These are phyloP conservation scores for Colletotrichum nymphaeae DNA, from an alignment of 2,329 filamentous ascomycete species.

Conservation along the genomic window DNA sequence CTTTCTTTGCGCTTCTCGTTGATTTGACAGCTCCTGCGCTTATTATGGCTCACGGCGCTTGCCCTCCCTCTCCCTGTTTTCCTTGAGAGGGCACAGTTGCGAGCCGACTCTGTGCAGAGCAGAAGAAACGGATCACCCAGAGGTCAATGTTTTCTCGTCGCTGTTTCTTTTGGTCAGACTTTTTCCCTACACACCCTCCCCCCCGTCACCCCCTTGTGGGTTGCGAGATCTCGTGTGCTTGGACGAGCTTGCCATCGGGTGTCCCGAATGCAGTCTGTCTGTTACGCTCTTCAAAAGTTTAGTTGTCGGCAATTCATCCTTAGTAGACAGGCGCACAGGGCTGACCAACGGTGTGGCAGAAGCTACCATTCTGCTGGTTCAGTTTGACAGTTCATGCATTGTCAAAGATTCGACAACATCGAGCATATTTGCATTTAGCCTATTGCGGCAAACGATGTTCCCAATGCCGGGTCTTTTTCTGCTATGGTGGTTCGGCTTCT, in stretches of 20 bases:
- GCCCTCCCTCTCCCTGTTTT: background rate
- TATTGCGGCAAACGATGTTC: background rate
- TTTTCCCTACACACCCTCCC: background rate
- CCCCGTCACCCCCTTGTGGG: background rate
- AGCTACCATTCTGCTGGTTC: background rate
- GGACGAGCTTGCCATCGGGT: conserved; percentile 1
- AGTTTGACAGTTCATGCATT: conserved; percentile 9
- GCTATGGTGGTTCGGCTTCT: background rate
- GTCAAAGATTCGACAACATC: background rate
- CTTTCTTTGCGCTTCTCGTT: background rate
- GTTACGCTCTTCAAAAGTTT: conserved; percentile 16
- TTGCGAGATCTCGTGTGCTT: conserved; percentile 8
- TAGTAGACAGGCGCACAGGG: background rate
- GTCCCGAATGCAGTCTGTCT: background rate
- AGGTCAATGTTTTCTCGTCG: conserved; percentile 7
- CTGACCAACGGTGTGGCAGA: background rate
- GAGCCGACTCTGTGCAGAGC: background rate
- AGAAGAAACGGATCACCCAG: background rate
- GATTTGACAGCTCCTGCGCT: background rate
- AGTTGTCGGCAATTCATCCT: conserved; percentile 7
- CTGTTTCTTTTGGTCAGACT: conserved; percentile 4
- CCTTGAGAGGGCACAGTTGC: background rate
- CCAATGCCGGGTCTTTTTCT: background rate
- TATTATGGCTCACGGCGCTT: background rate
- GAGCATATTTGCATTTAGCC: background rate